Evolutionary conservation across 2,329 filamentous ascomycete genomes (phyloP).

Genomic region (Scedosporium apiospermum): DNA sequence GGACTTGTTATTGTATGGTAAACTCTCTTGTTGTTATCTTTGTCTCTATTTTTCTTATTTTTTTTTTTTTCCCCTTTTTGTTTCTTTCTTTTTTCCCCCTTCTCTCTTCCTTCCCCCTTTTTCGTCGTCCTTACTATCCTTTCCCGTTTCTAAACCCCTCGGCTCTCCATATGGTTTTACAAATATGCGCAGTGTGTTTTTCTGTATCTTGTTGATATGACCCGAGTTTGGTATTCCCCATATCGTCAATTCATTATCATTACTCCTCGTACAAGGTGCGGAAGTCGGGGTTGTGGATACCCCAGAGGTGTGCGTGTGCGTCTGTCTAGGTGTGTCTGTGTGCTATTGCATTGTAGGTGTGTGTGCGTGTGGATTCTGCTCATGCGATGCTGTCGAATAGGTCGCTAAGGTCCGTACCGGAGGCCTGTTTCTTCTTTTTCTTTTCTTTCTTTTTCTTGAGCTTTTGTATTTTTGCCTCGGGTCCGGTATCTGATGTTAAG

Average conservation of each 20-base stretch:
- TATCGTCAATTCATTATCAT: slow-evolving; percentile 2
- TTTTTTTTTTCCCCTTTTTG: neutral
- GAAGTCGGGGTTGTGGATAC: too few relatives aligned
- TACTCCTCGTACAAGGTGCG: neutral
- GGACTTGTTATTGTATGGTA: neutral
- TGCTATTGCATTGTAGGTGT: neutral
- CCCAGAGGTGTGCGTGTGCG: slow-evolving; percentile 18
- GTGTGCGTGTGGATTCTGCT: neutral
- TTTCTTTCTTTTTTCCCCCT: neutral
- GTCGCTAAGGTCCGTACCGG: slow-evolving; percentile 9
- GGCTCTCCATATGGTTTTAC: neutral
- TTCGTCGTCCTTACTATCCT: neutral
- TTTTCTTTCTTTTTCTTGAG: slow-evolving; percentile 41
- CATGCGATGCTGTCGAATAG: slow-evolving; percentile 51
- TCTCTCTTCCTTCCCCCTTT: neutral
- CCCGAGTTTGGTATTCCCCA: neutral
- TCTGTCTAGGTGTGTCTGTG: neutral
- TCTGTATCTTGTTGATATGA: neutral
- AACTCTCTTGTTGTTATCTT: neutral
- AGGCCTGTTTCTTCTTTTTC: slow-evolving; percentile 45
- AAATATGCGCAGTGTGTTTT: neutral
- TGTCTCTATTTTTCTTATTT: neutral
- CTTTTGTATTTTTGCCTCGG: neutral
- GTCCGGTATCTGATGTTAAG: neutral
- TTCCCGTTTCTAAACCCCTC: neutral